Conservation (phyloP, 345 rosid genomes). For the Zanthoxylum bungeanum region DNA sequence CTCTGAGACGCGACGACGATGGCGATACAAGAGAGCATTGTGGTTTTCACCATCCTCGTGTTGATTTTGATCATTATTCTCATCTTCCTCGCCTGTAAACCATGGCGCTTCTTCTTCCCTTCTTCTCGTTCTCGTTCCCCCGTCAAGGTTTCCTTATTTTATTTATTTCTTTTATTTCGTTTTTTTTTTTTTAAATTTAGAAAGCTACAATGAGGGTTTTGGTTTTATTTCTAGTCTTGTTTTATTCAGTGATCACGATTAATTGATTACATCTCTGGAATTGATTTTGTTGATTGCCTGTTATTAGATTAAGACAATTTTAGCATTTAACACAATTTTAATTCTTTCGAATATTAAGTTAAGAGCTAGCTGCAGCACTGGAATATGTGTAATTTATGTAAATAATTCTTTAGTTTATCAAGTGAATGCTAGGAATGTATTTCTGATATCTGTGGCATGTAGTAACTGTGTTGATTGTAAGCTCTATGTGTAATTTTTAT, state of each 20-base stretch:
- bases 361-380: not conserved
- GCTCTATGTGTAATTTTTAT: not conserved
- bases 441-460: not conserved
- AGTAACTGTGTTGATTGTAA: not conserved
- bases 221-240: constrained; percentile 1
- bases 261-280: not conserved
- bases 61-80: constrained; percentile 60
- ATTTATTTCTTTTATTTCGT: not conserved
- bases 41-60: constrained; percentile 51
- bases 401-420: not conserved
- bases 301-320: not conserved
- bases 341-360: not conserved
- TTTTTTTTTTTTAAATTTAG: not conserved
- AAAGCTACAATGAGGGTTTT: not conserved
- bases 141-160: constrained; percentile 33
- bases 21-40: constrained; percentile 49
- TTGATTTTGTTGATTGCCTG: constrained; percentile 4
- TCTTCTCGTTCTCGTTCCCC: constrained; percentile 40
- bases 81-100: constrained; percentile 73
- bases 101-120: constrained; percentile 78
- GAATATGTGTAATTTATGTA: not conserved
- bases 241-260: constrained; percentile 3
- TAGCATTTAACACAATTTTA: not conserved
- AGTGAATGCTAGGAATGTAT: not conserved
- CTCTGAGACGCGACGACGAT: constrained; percentile 41